Evolutionary conservation across 495 filamentous ascomycete species (phyloP), one percentile per base, ranked within the genome.

Genomic region (Penicillium paradoxum): DNA sequence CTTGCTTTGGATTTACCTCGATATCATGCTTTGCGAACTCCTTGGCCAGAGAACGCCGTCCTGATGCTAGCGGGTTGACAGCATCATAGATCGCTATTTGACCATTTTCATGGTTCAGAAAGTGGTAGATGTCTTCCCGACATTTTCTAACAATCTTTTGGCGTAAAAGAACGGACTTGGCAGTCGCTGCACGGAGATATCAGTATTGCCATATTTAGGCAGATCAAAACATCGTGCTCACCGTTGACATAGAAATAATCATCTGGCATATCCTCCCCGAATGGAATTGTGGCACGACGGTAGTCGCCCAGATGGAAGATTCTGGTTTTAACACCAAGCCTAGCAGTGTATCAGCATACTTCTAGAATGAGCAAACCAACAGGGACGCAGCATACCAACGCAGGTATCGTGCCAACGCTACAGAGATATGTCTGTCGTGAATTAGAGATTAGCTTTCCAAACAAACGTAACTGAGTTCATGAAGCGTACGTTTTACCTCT

Each of bases 41-140:
- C 65, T 95, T 95, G 0, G 91, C 91, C 8, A 99, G 76, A 6
- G 91, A 84, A 53, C 85, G 81, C 29, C 95, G 84, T n/a, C 90
- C 91, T 45, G 80, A 79, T 21, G 88, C 82, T 18, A 92, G 80
- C 10, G 91, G 90, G 62, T 97, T 97, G n/a, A 99, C 95, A 22
- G 95, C 93, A 74, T 99, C 95, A 62, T 97, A 99, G 45, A 99
- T 97, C 36, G 95, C 95, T 45, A 99, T 90, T 61, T 99, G 95
- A 11, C 95, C 95, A 61, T 97, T 97, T 62, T 97, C 95, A 57
- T 96, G 84, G 56, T 96, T 91, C 33, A 99, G 75, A 73, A 96
- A 99, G 50, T 87, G 85, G 53, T 96, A 96, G 30, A 99, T 95
- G 61, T 99, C 95, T 67, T 97, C 91, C 44, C 92, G 83, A 60